phyloP scores from a whole-genome alignment of 2,329 filamentous ascomycete species.

The Coniochaeta sp. region DNA sequence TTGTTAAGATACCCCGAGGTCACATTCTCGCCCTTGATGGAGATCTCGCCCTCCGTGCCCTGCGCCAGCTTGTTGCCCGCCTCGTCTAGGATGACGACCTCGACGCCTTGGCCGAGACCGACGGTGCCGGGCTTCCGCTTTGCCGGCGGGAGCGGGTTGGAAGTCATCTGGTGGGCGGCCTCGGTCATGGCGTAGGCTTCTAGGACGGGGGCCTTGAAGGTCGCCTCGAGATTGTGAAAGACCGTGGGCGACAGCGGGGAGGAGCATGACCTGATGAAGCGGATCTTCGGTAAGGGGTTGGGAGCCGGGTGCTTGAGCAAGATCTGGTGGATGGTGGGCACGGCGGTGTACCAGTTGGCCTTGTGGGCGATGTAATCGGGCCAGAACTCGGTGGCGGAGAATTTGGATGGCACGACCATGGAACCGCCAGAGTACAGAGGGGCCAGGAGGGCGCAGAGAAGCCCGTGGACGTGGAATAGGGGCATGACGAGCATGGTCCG shows the following conservation, averaged over 20 bases:
- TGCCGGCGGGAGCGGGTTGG: slow-evolving; percentile 62
- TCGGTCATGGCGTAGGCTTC: slow-evolving; percentile 94
- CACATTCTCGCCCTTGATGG: slow-evolving; percentile 74
- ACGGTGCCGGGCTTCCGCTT: slow-evolving; percentile 77
- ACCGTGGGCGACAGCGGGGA: slow-evolving; percentile 76
- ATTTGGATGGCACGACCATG: slow-evolving; percentile 69
- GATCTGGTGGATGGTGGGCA: slow-evolving; percentile 90
- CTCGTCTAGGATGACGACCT: slow-evolving; percentile 69
- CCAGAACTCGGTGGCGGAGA: slow-evolving; percentile 83
- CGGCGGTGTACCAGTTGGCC: slow-evolving; percentile 88
- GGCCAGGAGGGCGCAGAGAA: slow-evolving; percentile 74
- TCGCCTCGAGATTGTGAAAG: slow-evolving; percentile 71
- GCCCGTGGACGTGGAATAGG: slow-evolving; percentile 84
- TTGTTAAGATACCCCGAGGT: slow-evolving; percentile 85
- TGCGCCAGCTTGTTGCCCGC: slow-evolving; percentile 60
- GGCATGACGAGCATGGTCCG: slow-evolving; percentile 86
- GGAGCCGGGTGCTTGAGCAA: slow-evolving; percentile 68
- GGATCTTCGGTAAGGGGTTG: slow-evolving; percentile 61
- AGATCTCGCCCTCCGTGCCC: slow-evolving; percentile 73
- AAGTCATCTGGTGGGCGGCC: slow-evolving; percentile 80
- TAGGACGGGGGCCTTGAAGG: slow-evolving; percentile 72
- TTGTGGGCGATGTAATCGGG: slow-evolving; percentile 63
- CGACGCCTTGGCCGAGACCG: slow-evolving; percentile 75
- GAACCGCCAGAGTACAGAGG: slow-evolving; percentile 71
- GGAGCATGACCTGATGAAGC: slow-evolving; percentile 84